Base-by-base conservation (phyloP, 768 basidiomycete genomes). In the Leccinum uliginosum region DNA sequence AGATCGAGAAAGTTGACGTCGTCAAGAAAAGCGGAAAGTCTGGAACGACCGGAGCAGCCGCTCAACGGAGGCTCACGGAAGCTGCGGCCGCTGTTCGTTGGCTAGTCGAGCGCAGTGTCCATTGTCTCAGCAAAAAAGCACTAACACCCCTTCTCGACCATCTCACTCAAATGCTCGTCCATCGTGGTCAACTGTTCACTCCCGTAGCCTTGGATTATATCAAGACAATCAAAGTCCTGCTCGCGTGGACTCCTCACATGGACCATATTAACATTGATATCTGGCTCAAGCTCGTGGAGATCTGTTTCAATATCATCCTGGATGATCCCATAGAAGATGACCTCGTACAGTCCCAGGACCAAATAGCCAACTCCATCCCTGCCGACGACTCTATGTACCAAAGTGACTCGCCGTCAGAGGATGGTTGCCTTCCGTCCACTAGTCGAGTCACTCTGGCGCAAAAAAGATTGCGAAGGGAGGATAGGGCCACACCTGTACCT, bases 181-280 rank as follows among this genome's bases (percentile, higher is more conserved):
- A 83, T 63, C 74, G 77, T 21, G 76, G 78, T 35, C 67, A 76
- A 34, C 73, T 97, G 14, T 78, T 86, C 58, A 65, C 75, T 4
- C 83, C 85, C 1, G 78, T 93, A 4, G 85, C 90, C 11, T 71
- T 91, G 59, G 84, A 95, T 69, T 95, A 93, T 69, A 76, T 88
- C 55, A 95, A 95, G 68, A 79, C 88, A 0, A 75, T 97, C 50
- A 82, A 82, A 54, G 76, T 74, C 56, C 66, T 98, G 9, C 73
- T 91, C 51, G 74, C 75, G 55, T 87, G 84, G 70, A 68, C 74
- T 3, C 86, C 92, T 3, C 94, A 98, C 71, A 75, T 95, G 54
- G 89, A 95, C 45, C 84, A 87, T 62, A 65, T 95, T 51, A 83
- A 83, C 10, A 74, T 80, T 34, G 73, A 75, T 1, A 73, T 59